phyloP scores from a whole-genome alignment of 2,329 filamentous ascomycete species.

The Talaromyces amestolkiae region DNA sequence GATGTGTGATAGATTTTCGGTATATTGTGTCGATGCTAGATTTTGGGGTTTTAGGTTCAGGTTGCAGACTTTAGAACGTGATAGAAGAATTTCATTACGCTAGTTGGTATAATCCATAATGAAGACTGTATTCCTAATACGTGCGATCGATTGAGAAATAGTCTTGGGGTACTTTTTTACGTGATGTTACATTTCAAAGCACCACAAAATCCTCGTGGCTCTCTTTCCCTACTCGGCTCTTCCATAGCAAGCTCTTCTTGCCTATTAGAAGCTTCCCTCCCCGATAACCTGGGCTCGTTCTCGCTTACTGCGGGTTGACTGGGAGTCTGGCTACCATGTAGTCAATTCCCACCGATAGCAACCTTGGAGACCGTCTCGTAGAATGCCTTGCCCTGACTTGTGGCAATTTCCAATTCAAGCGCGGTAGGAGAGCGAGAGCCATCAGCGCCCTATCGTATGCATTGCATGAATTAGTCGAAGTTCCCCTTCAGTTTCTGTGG shows the following conservation, averaged over 20 bases:
- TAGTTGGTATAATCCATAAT: background rate
- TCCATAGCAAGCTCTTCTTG: background rate
- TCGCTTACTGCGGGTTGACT: background rate
- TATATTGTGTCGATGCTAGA: background rate
- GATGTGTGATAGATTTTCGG: conserved; percentile 12
- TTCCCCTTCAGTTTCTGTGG: too few relatives aligned
- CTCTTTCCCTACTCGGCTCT: background rate
- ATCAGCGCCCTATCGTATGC: conserved; percentile 50
- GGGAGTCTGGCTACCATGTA: conserved; percentile 4
- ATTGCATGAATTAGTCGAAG: background rate
- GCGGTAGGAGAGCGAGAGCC: conserved; percentile 77
- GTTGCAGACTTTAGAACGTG: background rate
- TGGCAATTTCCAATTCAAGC: conserved; percentile 75
- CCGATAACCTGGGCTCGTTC: conserved; percentile 50
- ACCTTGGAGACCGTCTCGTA: conserved; percentile 73
- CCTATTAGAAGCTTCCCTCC: background rate
- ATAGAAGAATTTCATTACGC: background rate
- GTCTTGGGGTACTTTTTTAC: background rate
- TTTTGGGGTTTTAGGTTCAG: background rate
- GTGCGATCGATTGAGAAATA: background rate
- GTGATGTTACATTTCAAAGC: conserved; percentile 9
- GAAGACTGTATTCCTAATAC: too few relatives aligned
- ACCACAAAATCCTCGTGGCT: background rate
- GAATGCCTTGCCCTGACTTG: conserved; percentile 79
- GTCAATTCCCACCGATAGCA: conserved; percentile 61